phyloP scores from a whole-genome alignment of 2,329 filamentous ascomycete genomes.

The Zymoseptoria ardabiliae region DNA sequence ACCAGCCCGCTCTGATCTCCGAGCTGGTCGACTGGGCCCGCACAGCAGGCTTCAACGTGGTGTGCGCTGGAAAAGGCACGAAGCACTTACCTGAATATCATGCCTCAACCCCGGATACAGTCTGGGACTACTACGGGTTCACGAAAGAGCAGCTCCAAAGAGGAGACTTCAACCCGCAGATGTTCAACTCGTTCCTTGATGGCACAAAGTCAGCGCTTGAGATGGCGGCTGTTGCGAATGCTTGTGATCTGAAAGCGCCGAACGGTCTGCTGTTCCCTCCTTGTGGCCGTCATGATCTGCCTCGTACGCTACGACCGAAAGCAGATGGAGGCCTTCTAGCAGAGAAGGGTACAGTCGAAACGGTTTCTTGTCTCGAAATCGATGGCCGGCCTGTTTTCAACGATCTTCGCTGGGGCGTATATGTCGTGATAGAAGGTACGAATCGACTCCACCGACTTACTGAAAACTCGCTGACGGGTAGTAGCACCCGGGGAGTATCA shows the following conservation, averaged over 20 bases:
- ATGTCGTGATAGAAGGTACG: constrained; percentile 35
- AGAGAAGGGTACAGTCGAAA: constrained; percentile 39
- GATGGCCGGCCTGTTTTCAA: constrained; percentile 38
- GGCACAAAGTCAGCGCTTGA: constrained; percentile 43
- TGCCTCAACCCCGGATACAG: constrained; percentile 41
- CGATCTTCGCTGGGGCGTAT: constrained; percentile 39
- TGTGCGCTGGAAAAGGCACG: constrained; percentile 42
- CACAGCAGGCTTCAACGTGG: constrained; percentile 39
- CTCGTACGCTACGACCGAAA: constrained; percentile 35
- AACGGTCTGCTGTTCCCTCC: constrained; percentile 39
- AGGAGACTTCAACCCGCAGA: constrained; percentile 42
- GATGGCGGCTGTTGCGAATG: constrained; percentile 44
- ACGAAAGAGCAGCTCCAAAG: constrained; percentile 38
- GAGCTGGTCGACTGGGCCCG: constrained; percentile 40
- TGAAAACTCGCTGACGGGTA: not conserved
- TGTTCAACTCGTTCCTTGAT: constrained; percentile 45
- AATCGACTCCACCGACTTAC: not conserved
- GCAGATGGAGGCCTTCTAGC: constrained; percentile 37
- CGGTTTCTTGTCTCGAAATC: constrained; percentile 39
- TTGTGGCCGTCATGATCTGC: constrained; percentile 38
- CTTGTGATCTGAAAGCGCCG: constrained; percentile 37
- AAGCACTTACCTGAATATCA: constrained; percentile 43
- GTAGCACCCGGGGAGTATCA: constrained; percentile 37
- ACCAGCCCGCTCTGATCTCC: constrained; percentile 40
- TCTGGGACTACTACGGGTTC: constrained; percentile 43